A percentile compares a stretch with the other conserved stretches of the same genome.
Conservation (phyloP, 164 flowering plant species). For the Chimonanthus salicifolius region DNA sequence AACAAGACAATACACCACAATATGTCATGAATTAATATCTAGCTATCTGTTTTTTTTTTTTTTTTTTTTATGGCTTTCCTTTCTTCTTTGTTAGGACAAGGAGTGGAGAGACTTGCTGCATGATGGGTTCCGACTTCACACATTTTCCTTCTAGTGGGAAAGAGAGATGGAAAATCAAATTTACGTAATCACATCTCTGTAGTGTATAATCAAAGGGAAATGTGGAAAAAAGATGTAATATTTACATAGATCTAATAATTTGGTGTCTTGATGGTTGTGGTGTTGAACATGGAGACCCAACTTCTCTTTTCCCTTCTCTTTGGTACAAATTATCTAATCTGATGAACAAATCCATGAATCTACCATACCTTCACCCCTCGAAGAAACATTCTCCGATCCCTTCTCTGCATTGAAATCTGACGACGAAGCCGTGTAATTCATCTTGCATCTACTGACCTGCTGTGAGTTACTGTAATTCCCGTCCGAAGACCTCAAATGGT, state of each 20-base stretch:
- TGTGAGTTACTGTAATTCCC: constrained; percentile 15
- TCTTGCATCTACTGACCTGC: constrained; percentile 22
- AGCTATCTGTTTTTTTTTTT: too few relatives aligned
- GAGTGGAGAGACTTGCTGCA: background rate
- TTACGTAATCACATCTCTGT: constrained; percentile 14
- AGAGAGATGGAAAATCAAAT: constrained; percentile 10
- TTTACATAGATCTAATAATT: constrained; percentile 15
- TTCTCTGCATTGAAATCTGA: constrained; percentile 33
- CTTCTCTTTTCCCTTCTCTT: background rate
- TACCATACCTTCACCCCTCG: constrained; percentile 52
- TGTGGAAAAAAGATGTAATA: background rate
- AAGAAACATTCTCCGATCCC: constrained; percentile 35
- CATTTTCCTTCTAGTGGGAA: background rate
- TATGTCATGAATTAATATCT: background rate
- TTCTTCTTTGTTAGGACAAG: background rate
- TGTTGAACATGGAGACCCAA: background rate
- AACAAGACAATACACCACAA: constrained; percentile 1
- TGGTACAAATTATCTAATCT: constrained; percentile 19
- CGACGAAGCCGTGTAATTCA: constrained; percentile 29
- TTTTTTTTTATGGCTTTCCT: too few relatives aligned
- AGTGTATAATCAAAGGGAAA: constrained; percentile 3
- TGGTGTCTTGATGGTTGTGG: background rate
- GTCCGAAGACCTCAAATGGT: constrained; percentile 22
- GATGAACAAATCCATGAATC: constrained; percentile 63
- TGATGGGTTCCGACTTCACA: background rate